phyloP scores from a whole-genome alignment of 2,329 filamentous ascomycete species.

The Aspergillus sp. region DNA sequence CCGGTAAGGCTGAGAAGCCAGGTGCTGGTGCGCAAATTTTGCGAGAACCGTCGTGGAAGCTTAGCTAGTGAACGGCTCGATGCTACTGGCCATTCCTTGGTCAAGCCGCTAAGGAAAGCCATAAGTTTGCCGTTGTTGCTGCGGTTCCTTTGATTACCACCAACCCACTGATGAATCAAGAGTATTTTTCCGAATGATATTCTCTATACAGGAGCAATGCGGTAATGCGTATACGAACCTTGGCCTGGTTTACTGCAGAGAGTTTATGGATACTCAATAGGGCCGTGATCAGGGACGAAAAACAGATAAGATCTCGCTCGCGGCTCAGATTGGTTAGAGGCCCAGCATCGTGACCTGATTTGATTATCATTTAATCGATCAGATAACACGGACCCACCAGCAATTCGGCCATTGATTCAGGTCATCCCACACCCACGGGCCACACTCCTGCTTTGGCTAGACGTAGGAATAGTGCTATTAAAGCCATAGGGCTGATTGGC shows the following conservation, averaged over 20 bases:
- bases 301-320: neutral
- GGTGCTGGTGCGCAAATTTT: neutral
- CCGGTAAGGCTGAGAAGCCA: neutral
- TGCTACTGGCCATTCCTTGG: neutral
- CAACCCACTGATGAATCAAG: no score
- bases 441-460: slow-evolving; percentile 1
- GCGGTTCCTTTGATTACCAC: neutral
- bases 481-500: no score
- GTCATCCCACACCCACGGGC: neutral
- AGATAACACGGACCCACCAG: slow-evolving; percentile 5
- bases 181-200: no score
- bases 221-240: neutral
- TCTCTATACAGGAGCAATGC: no score
- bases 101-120: neutral
- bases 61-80: neutral
- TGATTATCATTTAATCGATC: slow-evolving; percentile 10
- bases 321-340: neutral
- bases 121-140: neutral
- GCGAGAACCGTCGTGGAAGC: neutral
- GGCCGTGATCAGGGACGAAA: neutral
- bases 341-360: neutral
- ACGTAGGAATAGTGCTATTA: no score
- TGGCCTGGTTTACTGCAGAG: no score
- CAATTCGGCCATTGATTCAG: neutral
- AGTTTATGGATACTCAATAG: no score